Evolutionary conservation across 1,284 basidiomycete species (phyloP).

Genomic region (Leccinum solheimii): DNA sequence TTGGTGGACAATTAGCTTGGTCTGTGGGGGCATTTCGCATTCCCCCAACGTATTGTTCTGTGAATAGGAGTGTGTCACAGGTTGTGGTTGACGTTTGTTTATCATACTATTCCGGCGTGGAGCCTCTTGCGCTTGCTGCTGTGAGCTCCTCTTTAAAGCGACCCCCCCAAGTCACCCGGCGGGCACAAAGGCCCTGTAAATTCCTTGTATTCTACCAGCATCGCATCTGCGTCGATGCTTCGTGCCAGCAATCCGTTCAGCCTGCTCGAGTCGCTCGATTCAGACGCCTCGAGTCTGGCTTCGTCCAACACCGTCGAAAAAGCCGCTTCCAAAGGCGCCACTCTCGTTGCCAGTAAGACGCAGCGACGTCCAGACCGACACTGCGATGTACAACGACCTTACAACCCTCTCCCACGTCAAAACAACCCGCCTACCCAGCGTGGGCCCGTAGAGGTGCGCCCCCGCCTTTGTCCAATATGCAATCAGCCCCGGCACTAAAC

Average conservation of each 20-base stretch:
- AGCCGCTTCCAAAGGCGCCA: not conserved
- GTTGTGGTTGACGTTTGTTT: slow-evolving; percentile 26
- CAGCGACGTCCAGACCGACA: slow-evolving; percentile 1
- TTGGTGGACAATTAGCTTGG: not conserved
- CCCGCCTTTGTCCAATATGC: not conserved
- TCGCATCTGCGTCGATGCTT: slow-evolving; percentile 9
- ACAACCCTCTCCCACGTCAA: not conserved
- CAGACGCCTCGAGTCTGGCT: not conserved
- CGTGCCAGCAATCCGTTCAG: slow-evolving; percentile 8
- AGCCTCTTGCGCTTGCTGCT: not conserved
- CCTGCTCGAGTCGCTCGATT: not conserved
- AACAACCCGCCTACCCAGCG: not conserved
- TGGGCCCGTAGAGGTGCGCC: slow-evolving; percentile 7
- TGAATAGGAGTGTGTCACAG: not conserved
- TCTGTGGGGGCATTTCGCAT: not conserved
- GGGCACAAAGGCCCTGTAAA: not conserved
- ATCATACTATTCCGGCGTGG: not conserved
- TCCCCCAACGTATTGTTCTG: not conserved
- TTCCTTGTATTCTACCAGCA: slow-evolving; percentile 1
- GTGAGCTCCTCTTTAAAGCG: not conserved
- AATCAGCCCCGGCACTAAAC: not conserved
- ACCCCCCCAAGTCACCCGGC: not conserved
- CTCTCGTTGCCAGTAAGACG: not conserved
- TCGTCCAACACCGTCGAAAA: not conserved
- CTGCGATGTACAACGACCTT: slow-evolving; percentile 2